These are phyloP conservation scores for Debaryomycetaceae sp. DNA, from an alignment of 1,139 yeast species.

Conservation along the genomic window DNA sequence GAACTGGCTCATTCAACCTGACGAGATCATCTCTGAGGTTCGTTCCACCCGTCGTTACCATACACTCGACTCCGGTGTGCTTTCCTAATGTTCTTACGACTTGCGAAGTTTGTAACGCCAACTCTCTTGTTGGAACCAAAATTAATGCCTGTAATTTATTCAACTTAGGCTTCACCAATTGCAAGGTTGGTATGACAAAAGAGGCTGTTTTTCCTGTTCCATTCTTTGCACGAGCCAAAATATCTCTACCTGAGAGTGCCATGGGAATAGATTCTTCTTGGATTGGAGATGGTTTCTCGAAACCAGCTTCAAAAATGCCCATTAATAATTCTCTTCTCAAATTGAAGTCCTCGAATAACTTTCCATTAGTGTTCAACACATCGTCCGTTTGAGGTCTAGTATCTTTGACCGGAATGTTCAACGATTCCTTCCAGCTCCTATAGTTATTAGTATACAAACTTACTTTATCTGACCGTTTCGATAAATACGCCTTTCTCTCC, in stretches of 20 bases:
- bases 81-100: constrained; percentile 97
- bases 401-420: constrained; percentile 80
- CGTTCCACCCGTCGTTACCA: constrained; percentile 99
- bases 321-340: constrained; percentile 88
- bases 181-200: constrained; percentile 83
- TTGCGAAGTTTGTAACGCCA: constrained; percentile 95
- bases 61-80: constrained; percentile 86
- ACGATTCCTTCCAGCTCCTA: constrained; percentile 62
- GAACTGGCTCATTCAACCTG: constrained; percentile 89
- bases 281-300: constrained; percentile 96
- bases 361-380: constrained; percentile 88
- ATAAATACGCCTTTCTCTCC: background rate
- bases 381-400: constrained; percentile 95
- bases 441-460: background rate
- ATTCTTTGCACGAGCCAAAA: constrained; percentile 95
- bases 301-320: constrained; percentile 99
- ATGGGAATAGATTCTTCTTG: constrained; percentile 97
- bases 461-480: background rate
- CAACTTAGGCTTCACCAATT: constrained; percentile 77
- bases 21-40: constrained; percentile 89
- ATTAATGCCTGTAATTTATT: constrained; percentile 86
- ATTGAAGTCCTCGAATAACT: constrained; percentile 86
- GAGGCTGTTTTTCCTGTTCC: constrained; percentile 99
- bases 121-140: constrained; percentile 90
- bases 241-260: constrained; percentile 93